Evolutionary conservation across 176 grass and related monocot genomes (phyloP), one percentile per base, ranked within the genome.

Genomic region (Saccharum spontaneum): DNA sequence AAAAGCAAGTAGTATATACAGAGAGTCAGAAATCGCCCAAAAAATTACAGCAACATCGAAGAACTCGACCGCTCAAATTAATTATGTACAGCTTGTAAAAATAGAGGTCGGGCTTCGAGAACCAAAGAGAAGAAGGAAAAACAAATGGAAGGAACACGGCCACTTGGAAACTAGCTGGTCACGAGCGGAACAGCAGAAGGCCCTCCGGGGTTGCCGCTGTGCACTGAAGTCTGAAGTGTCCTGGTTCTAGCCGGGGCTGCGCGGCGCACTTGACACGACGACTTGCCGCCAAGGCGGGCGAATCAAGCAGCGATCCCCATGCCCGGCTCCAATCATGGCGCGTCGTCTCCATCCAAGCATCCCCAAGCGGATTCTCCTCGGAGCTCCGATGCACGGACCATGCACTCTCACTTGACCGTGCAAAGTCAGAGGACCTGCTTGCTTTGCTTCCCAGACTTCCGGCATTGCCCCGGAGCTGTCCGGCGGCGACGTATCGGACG

Each of bases 11-110:
- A 76, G 28, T 69, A 38, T 71, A 34, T 69, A 79, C 80, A 84
- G 54, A 38, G 50, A 65, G 57, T 61, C 8, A 61, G 57, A 0
- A 22, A 60, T 70, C 26, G 20, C 44, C 33, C 17, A 40, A 43
- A 50, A 31, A 59, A n/a, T 23, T 24, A 61, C 63, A 72, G 10
- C 8, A 34, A 73, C 20, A 43, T 34, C 2, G 50, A 40, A 26
- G 44, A 88, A 41, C 24, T 52, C 81, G 9, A 66, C 76, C 18
- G 37, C 24, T 59, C 26, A 74, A 79, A 80, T 79, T 84, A 84
- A 79, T 79, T 84, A 84, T 89, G 82, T 75, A 89, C 87, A 88
- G 10, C 69, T 84, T 18, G 34, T 24, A 10, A 37, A 26, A 66
- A 82, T 65, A 73, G 67, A 64, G 63, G 49, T 73, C 44, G 46